Conservation (phyloP, 192 early-diverging fungal species). For the Dimargaris cristalligena region DNA sequence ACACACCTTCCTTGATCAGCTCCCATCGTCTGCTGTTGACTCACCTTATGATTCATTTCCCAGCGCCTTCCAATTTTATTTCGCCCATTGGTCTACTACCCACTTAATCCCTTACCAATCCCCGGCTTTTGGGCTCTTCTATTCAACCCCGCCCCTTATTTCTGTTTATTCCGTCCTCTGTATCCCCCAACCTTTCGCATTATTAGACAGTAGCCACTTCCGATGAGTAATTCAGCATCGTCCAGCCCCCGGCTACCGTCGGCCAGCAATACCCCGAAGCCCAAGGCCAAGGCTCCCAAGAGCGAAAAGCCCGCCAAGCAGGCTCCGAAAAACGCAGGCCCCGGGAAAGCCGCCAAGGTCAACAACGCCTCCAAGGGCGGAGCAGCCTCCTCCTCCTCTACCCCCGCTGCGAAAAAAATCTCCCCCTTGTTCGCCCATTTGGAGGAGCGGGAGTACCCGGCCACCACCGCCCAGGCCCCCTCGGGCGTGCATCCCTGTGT, state of each 20-base stretch:
- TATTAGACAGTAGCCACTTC: too few relatives aligned
- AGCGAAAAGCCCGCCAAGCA: constrained; percentile 1
- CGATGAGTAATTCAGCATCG: background rate
- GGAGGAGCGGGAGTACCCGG: constrained; percentile 32
- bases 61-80: too few relatives aligned
- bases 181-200: too few relatives aligned
- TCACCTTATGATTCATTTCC: too few relatives aligned
- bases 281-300: constrained; percentile 1
- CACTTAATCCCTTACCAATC: too few relatives aligned
- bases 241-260: background rate
- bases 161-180: too few relatives aligned
- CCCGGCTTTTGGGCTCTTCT: too few relatives aligned
- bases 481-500: constrained; percentile 76
- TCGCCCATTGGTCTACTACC: too few relatives aligned
- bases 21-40: too few relatives aligned
- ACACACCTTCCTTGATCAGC: too few relatives aligned
- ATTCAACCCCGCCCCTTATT: too few relatives aligned
- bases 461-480: constrained; percentile 21
- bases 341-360: background rate
- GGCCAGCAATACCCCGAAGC: background rate
- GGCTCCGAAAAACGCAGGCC: background rate
- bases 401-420: background rate
- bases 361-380: background rate
- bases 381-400: background rate
- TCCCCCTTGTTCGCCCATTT: constrained; percentile 58